Evolutionary conservation across 2,329 filamentous ascomycete genomes (phyloP), one percentile per base, ranked within the genome.

Genomic region (Botrytis pseudocinerea): DNA sequence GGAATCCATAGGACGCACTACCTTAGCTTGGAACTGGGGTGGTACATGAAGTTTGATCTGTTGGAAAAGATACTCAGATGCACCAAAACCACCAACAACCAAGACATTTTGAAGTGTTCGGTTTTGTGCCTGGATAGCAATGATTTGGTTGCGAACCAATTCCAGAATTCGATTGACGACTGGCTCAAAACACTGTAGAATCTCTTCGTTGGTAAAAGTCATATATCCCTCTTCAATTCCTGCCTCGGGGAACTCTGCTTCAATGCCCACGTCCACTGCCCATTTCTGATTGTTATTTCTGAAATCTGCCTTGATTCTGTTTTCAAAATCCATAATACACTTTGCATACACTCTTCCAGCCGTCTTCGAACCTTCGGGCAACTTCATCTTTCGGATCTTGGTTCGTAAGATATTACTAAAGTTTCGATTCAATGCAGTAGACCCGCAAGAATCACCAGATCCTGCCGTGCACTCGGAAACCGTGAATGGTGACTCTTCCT

Each of bases 271-370:
- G 82, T 99, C 96, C 32, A 98, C 95, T 62, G 96, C 96, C 96
- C 96, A 98, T 83, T 98, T 98, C 83, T 98, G 95, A 68, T 95
- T 95, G 83, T 98, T 98, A 86, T 98, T 98, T 77, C 96, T 91
- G 91, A 99, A 99, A 83, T 98, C 96, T 68, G 96, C 96, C 87
- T 99, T 99, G 88, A 99, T 98, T 82, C 96, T 88, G 88, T 98
- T 98, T 86, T 99, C 96, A 80, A 99, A 99, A 84, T 99, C 96
- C 95, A 98, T 98, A 84, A 99, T 98, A 83, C 95, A 98, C 85
- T 98, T 98, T 78, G 95, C 95, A 83, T 98, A 98, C 71, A 99
- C 96, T 83, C 95, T 94, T 61, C 95, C 95, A n/a, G 96, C 95
- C 4, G 94, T 98, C 85, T 95, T 97, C 78, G 95, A 98, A 64